phyloP scores from a whole-genome alignment of 2,329 filamentous ascomycete genomes.

The Phialocephala sp. region DNA sequence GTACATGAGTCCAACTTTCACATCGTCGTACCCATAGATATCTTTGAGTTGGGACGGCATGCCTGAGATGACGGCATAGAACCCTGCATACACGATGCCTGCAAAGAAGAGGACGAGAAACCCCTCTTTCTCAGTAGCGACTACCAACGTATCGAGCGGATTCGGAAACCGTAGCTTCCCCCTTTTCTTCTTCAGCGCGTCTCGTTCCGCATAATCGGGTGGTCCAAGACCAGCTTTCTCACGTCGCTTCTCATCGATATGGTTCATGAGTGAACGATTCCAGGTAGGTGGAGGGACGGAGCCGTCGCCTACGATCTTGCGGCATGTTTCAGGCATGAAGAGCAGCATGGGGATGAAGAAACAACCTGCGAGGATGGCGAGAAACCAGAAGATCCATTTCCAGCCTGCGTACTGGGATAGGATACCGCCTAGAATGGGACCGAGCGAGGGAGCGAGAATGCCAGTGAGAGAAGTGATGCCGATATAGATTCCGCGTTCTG shows the following conservation, averaged over 20 bases:
- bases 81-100: constrained; percentile 58
- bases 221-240: constrained; percentile 21
- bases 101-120: constrained; percentile 45
- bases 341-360: constrained; percentile 35
- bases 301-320: constrained; percentile 58
- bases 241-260: constrained; percentile 24
- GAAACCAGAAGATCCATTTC: constrained; percentile 58
- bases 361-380: constrained; percentile 29
- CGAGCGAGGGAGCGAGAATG: constrained; percentile 49
- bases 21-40: constrained; percentile 30
- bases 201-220: constrained; percentile 26
- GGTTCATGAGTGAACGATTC: constrained; percentile 60
- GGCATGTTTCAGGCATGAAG: constrained; percentile 58
- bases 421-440: constrained; percentile 37
- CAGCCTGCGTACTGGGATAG: constrained; percentile 34
- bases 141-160: constrained; percentile 44
- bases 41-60: constrained; percentile 51
- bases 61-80: constrained; percentile 55
- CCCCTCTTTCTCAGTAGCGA: neutral
- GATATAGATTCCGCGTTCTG: constrained; percentile 69
- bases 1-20: constrained; percentile 33
- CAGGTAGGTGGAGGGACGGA: constrained; percentile 59
- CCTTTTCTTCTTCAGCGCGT: constrained; percentile 42
- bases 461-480: constrained; percentile 64
- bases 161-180: constrained; percentile 45